Evolutionary conservation across 2,329 filamentous ascomycete genomes (phyloP).

Genomic region (Malbranchea zuffiana): DNA sequence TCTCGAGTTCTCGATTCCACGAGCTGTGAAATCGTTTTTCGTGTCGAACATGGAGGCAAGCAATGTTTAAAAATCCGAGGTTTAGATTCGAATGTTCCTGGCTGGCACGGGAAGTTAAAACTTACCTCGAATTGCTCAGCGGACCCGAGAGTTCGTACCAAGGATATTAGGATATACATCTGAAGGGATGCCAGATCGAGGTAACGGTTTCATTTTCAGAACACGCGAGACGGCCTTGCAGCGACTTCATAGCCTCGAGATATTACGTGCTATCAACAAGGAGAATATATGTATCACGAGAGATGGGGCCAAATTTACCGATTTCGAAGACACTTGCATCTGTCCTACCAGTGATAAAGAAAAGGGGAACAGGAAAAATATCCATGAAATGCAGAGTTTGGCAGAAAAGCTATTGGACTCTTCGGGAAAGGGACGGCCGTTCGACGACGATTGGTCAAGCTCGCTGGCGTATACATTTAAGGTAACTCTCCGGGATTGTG

Average conservation of each 20-base stretch:
- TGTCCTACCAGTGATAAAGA: background rate
- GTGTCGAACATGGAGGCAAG: background rate
- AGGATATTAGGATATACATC: background rate
- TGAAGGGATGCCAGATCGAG: background rate
- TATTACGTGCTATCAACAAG: background rate
- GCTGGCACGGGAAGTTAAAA: background rate
- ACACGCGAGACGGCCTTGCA: background rate
- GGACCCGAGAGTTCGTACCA: background rate
- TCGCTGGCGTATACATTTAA: no score
- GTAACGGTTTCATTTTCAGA: background rate
- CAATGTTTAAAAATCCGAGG: background rate
- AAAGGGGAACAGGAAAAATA: background rate
- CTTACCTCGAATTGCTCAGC: background rate
- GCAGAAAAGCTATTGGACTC: background rate
- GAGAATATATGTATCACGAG: background rate
- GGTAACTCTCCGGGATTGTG: no score
- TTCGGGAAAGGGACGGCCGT: background rate
- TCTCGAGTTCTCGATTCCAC: background rate
- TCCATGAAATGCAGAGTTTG: background rate
- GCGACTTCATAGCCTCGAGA: background rate
- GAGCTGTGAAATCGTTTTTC: background rate
- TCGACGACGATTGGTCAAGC: no score
- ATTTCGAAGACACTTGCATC: background rate
- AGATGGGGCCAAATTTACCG: background rate
- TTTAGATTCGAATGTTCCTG: background rate